Percentiles rank a stretch among this genome's conserved stretches.
These are phyloP conservation scores for Linum trigynum DNA, from an alignment of 345 rosid genomes.

Conservation along the genomic window DNA sequence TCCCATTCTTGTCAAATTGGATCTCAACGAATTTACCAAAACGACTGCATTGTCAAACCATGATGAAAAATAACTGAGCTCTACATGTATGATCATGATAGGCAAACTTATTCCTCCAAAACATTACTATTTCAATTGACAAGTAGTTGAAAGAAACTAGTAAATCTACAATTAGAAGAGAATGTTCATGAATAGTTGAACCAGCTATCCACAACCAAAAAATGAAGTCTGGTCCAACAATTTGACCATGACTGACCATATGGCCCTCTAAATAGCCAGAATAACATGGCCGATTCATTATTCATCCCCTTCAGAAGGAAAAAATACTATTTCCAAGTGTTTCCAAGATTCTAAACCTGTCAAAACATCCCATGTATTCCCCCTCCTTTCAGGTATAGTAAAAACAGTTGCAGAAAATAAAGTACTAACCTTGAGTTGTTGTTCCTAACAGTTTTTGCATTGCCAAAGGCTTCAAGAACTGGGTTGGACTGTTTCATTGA, in stretches of 20 bases:
- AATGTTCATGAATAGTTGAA: not conserved
- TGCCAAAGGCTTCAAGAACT: slow-evolving; percentile 99
- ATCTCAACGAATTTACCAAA: slow-evolving; percentile 99
- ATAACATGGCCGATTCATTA: not conserved
- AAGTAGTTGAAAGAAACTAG: not conserved
- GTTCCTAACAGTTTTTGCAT: slow-evolving; percentile 96
- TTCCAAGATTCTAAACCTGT: too few relatives aligned
- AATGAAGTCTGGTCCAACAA: not conserved
- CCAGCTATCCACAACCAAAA: not conserved
- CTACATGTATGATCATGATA: slow-evolving; percentile 4
- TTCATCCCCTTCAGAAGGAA: not conserved
- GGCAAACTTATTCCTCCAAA: not conserved
- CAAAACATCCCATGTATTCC: not conserved
- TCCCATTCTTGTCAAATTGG: slow-evolving; percentile 95
- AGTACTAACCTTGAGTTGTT: slow-evolving; percentile 79
- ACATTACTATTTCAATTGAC: not conserved
- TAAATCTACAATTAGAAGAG: not conserved
- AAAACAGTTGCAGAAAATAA: not conserved
- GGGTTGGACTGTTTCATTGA: slow-evolving; percentile 81
- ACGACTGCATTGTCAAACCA: slow-evolving; percentile 54
- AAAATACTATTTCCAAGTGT: too few relatives aligned
- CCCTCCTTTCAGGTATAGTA: not conserved
- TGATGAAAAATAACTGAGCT: slow-evolving; percentile 14
- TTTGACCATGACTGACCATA: not conserved
- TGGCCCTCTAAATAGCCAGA: not conserved